A percentile compares a stretch with the other conserved stretches of the same genome.
phyloP scores from a whole-genome alignment of 768 basidiomycete species.

The Suillus spraguei region DNA sequence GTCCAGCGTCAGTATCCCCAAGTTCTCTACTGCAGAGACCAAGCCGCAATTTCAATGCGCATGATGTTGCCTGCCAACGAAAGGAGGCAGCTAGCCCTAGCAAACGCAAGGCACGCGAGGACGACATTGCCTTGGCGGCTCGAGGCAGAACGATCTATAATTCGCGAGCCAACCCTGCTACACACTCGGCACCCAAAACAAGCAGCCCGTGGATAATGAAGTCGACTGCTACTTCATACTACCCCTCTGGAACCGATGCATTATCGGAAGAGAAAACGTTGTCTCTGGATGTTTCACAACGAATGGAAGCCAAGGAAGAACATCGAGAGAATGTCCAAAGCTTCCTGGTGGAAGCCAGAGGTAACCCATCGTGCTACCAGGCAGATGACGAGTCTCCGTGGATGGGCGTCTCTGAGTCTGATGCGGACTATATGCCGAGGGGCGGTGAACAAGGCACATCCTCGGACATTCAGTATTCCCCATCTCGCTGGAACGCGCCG shows the following conservation, averaged over 20 bases:
- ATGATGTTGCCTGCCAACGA: neutral
- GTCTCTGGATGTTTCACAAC: slow-evolving; percentile 15
- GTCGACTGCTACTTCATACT: neutral
- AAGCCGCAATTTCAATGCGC: slow-evolving; percentile 13
- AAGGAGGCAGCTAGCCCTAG: neutral
- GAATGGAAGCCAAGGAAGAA: slow-evolving; percentile 29
- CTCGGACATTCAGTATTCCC: neutral
- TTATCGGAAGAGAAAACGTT: neutral
- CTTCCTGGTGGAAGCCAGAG: slow-evolving; percentile 15
- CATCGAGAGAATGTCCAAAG: slow-evolving; percentile 5
- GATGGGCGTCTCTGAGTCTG: slow-evolving; percentile 1
- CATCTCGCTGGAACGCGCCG: neutral
- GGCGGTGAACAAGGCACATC: slow-evolving; percentile 2
- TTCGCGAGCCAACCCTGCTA: neutral
- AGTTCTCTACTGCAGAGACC: slow-evolving; percentile 10
- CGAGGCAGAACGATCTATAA: slow-evolving; percentile 36
- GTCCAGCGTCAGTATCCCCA: slow-evolving; percentile 5
- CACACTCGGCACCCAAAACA: neutral
- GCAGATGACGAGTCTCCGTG: neutral
- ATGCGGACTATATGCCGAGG: neutral
- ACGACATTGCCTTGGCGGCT: slow-evolving; percentile 11
- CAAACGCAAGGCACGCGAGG: neutral
- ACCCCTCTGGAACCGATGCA: no score
- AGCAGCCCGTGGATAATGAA: neutral
- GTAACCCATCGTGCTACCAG: neutral